phyloP scores from a whole-genome alignment of 2,329 filamentous ascomycete genomes.

The Clarireedia homoeocarpa region DNA sequence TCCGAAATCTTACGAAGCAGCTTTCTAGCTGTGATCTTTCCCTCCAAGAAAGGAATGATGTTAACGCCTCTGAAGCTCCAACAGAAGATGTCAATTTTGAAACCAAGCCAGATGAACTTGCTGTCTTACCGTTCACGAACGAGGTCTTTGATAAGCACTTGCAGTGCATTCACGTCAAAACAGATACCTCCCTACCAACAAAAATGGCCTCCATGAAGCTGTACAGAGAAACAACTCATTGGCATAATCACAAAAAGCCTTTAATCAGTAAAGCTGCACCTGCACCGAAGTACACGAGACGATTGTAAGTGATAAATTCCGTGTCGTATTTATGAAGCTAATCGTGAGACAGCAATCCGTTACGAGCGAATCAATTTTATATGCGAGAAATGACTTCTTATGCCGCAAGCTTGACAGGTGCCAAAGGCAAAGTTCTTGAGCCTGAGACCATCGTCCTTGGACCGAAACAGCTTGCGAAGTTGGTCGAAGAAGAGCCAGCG shows the following conservation, averaged over 20 bases:
- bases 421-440: slow-evolving; percentile 52
- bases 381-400: slow-evolving; percentile 63
- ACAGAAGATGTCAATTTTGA: slow-evolving; percentile 12
- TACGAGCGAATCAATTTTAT: slow-evolving; percentile 46
- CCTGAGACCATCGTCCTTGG: slow-evolving; percentile 54
- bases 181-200: slow-evolving; percentile 23
- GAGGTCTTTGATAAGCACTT: slow-evolving; percentile 39
- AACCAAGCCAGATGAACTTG: slow-evolving; percentile 12
- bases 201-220: slow-evolving; percentile 28
- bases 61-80: slow-evolving; percentile 12
- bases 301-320: slow-evolving; percentile 20
- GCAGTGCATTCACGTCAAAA: slow-evolving; percentile 33
- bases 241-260: slow-evolving; percentile 52
- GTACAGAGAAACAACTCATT: slow-evolving; percentile 47
- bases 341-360: slow-evolving; percentile 18
- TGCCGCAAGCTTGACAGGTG: slow-evolving; percentile 60
- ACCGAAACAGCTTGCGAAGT: slow-evolving; percentile 23
- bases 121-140: slow-evolving; percentile 41
- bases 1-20: slow-evolving; percentile 25
- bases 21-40: slow-evolving; percentile 27
- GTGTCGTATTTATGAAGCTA: neutral
- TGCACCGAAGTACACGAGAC: slow-evolving; percentile 35
- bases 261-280: slow-evolving; percentile 36
- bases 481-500: slow-evolving; percentile 18
- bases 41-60: slow-evolving; percentile 21